Conservation (phyloP, 1,284 basidiomycete species). For the Inonotus obliquus region DNA sequence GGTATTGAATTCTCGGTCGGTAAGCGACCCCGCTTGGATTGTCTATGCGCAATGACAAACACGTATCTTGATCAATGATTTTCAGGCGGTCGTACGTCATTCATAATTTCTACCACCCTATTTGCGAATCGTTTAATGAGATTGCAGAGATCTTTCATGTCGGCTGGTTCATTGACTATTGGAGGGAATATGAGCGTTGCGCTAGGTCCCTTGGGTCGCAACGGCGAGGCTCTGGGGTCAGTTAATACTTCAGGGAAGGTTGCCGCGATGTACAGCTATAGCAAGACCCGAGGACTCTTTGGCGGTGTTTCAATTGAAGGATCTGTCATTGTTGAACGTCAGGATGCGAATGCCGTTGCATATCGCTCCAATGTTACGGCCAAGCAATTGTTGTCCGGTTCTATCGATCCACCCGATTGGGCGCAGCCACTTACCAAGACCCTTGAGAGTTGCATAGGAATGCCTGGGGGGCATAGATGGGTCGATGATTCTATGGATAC, state of each 20-base stretch:
- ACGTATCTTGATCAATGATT: not conserved
- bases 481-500: constrained; percentile 44
- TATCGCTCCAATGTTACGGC: constrained; percentile 73
- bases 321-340: constrained; percentile 89
- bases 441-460: constrained; percentile 67
- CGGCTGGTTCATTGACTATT: constrained; percentile 86
- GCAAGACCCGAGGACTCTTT: constrained; percentile 90
- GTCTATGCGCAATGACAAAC: not conserved
- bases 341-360: constrained; percentile 84
- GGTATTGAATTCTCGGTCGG: constrained; percentile 81
- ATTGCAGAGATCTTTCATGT: constrained; percentile 85
- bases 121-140: constrained; percentile 16
- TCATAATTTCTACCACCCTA: not conserved
- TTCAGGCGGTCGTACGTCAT: constrained; percentile 56
- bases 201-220: constrained; percentile 90
- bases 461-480: constrained; percentile 68
- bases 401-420: constrained; percentile 73
- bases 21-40: constrained; percentile 34
- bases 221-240: constrained; percentile 88
- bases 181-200: constrained; percentile 94
- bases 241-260: constrained; percentile 85
- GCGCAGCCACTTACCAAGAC: constrained; percentile 67
- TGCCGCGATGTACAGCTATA: constrained; percentile 97
- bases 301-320: constrained; percentile 88
- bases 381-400: constrained; percentile 77